A percentile compares a stretch with the other conserved stretches of the same genome.
Evolutionary conservation across 345 rosid species (phyloP).

Genomic region (Pugionium dolabratum): DNA sequence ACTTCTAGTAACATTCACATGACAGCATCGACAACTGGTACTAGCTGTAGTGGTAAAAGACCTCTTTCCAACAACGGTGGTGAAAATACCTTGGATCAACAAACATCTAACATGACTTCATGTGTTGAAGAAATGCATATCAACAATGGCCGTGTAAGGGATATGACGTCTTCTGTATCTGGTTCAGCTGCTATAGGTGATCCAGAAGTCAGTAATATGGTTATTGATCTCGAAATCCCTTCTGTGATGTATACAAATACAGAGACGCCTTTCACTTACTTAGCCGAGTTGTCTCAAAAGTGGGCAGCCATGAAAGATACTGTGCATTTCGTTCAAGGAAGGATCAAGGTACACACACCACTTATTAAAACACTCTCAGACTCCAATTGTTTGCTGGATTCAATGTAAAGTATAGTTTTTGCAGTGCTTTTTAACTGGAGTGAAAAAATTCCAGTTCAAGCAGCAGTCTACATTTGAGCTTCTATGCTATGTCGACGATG

Average conservation of each 20-base stretch:
- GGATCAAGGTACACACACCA: conserved; percentile 59
- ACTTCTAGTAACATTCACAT: conserved; percentile 38
- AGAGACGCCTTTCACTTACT: conserved; percentile 84
- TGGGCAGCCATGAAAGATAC: conserved; percentile 69
- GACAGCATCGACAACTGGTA: conserved; percentile 39
- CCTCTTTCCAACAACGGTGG: conserved; percentile 36
- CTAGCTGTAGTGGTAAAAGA: conserved; percentile 41
- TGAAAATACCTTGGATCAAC: conserved; percentile 40
- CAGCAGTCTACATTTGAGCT: conserved; percentile 67
- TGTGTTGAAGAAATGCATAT: conserved; percentile 53
- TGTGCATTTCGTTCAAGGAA: conserved; percentile 57
- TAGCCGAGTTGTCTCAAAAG: conserved; percentile 76
- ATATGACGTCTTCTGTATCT: conserved; percentile 33
- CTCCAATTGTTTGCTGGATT: background rate
- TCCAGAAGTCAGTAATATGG: conserved; percentile 44
- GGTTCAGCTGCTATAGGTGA: conserved; percentile 33
- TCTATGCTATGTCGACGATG: conserved; percentile 77
- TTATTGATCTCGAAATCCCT: conserved; percentile 57
- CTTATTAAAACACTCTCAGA: conserved; percentile 16
- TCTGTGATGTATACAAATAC: conserved; percentile 48
- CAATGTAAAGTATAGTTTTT: conserved; percentile 14
- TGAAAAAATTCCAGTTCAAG: conserved; percentile 73
- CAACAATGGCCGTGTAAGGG: conserved; percentile 39
- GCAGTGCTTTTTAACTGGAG: conserved; percentile 93
- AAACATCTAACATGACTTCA: conserved; percentile 43